phyloP scores from a whole-genome alignment of 1,284 basidiomycete genomes.

The Calocybe gambosa region DNA sequence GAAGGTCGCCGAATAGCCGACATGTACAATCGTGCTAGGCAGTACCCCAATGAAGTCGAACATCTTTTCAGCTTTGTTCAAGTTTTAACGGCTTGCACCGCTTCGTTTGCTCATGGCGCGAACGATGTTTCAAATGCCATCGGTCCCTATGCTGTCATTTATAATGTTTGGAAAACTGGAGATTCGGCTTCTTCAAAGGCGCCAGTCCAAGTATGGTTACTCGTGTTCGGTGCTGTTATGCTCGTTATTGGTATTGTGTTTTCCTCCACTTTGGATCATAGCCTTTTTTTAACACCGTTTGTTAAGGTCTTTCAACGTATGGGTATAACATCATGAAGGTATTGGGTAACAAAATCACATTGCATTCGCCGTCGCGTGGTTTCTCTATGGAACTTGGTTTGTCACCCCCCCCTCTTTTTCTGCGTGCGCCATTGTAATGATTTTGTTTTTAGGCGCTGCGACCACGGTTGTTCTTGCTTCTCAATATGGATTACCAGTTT shows the following conservation, averaged over 20 bases:
- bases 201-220: conserved; percentile 21
- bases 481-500: conserved; percentile 25
- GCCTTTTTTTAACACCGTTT: no score
- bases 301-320: conserved; percentile 20
- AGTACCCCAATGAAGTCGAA: conserved; percentile 26
- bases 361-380: conserved; percentile 25
- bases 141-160: conserved; percentile 27
- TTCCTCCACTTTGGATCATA: no score
- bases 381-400: conserved; percentile 24
- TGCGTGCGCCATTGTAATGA: no score
- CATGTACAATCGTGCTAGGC: conserved; percentile 19
- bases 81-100: conserved; percentile 26
- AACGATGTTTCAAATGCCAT: conserved; percentile 27
- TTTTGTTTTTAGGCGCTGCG: conserved; percentile 19
- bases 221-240: conserved; percentile 22
- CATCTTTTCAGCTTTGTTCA: conserved; percentile 27
- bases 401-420: not conserved
- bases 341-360: conserved; percentile 25
- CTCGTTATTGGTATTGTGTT: conserved; percentile 23
- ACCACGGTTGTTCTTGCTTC: conserved; percentile 26
- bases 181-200: conserved; percentile 15
- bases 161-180: conserved; percentile 22
- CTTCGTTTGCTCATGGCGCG: conserved; percentile 26
- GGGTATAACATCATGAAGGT: conserved; percentile 27
- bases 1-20: conserved; percentile 18